phyloP scores from a whole-genome alignment of 164 flowering plant species.

The Magnolia changhungtana region DNA sequence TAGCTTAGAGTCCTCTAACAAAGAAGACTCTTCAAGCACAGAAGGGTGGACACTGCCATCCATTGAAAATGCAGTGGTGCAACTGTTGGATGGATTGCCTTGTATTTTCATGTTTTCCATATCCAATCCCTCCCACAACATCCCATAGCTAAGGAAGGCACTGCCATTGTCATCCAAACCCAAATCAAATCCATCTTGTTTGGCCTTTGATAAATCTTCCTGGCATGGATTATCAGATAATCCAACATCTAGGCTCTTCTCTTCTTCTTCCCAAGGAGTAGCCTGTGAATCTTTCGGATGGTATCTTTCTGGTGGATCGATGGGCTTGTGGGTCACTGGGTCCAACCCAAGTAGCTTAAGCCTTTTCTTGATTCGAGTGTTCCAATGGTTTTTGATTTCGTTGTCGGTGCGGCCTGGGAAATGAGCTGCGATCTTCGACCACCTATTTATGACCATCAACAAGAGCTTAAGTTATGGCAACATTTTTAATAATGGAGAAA shows the following conservation, averaged over 20 bases:
- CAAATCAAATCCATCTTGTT: conserved; percentile 15
- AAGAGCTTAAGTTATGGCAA: not conserved
- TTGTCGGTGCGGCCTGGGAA: conserved; percentile 75
- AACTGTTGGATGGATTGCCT: conserved; percentile 8
- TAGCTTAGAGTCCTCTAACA: conserved; percentile 28
- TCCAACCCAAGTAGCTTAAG: conserved; percentile 52
- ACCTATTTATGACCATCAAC: conserved; percentile 28
- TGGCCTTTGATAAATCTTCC: conserved; percentile 1
- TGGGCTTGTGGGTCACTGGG: conserved; percentile 55
- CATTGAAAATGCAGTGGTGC: conserved; percentile 34
- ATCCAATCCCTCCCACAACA: conserved; percentile 28
- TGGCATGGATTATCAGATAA: not conserved
- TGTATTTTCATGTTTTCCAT: conserved; percentile 26
- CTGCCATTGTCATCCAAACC: conserved; percentile 15
- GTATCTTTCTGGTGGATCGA: conserved; percentile 18
- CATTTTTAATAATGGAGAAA: not conserved
- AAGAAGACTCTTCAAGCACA: conserved; percentile 21
- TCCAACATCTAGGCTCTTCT: not conserved
- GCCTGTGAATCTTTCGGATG: conserved; percentile 3
- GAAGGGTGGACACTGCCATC: conserved; percentile 33
- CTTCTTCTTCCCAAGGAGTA: not conserved
- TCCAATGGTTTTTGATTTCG: conserved; percentile 84
- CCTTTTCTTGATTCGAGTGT: conserved; percentile 65
- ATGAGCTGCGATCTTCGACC: conserved; percentile 76
- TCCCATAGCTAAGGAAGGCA: conserved; percentile 24